A percentile compares a stretch with the other conserved stretches of the same genome.
These are phyloP conservation scores for Ceratopteris richardii DNA, from an alignment of 75 land plant species.

Conservation along the genomic window DNA sequence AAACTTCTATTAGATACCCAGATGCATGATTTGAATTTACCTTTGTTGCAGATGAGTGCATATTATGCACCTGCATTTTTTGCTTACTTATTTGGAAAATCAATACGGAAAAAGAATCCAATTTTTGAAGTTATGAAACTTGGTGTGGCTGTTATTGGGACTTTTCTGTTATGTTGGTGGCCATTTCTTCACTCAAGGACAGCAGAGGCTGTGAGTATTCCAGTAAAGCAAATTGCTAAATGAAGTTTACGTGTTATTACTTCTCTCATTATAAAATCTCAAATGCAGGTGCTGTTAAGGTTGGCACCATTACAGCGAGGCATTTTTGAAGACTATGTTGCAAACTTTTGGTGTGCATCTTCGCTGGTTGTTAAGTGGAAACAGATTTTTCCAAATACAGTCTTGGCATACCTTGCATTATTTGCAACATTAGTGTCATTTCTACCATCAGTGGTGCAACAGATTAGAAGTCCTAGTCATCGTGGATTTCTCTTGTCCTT, in stretches of 20 bases:
- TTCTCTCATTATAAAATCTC: too few relatives aligned
- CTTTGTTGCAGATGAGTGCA: constrained; percentile 72
- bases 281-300: constrained; percentile 70
- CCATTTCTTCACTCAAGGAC: constrained; percentile 66
- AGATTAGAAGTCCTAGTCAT: constrained; percentile 59
- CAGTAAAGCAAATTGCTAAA: too few relatives aligned
- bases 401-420: constrained; percentile 47
- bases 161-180: constrained; percentile 83
- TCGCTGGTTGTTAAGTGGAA: constrained; percentile 89
- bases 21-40: not conserved
- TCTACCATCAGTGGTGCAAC: constrained; percentile 82
- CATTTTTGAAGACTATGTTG: constrained; percentile 91
- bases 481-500: constrained; percentile 60
- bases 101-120: constrained; percentile 48
- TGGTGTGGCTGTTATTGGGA: constrained; percentile 54
- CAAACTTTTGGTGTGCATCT: constrained; percentile 87
- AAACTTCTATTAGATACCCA: not conserved
- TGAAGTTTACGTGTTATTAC: too few relatives aligned
- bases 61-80: constrained; percentile 98
- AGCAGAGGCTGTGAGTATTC: constrained; percentile 9
- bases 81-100: constrained; percentile 80
- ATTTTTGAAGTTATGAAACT: constrained; percentile 55
- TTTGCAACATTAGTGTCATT: constrained; percentile 41
- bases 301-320: constrained; percentile 93
- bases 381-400: constrained; percentile 39